Conservation (phyloP, 495 filamentous ascomycete genomes). For the Trichoderma erinaceum region DNA sequence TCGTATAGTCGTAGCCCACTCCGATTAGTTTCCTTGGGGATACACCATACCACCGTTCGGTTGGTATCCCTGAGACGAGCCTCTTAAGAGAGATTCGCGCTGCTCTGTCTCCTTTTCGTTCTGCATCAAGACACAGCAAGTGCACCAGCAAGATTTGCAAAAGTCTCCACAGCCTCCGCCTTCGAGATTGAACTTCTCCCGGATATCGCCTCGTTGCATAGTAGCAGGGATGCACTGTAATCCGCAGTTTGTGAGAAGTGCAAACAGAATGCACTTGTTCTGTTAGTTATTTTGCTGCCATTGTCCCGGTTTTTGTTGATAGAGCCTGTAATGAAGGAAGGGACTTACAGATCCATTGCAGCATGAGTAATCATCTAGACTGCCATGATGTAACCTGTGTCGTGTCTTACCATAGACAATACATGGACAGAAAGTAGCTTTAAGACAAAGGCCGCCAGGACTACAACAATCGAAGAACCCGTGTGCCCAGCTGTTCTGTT, state of each 20-base stretch:
- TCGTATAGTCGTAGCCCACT: too few relatives aligned
- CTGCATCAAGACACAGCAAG: conserved; percentile 36
- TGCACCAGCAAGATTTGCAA: conserved; percentile 36
- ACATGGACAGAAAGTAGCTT: conserved; percentile 38
- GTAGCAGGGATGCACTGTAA: conserved; percentile 32
- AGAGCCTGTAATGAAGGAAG: neutral
- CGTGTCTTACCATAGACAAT: conserved; percentile 43
- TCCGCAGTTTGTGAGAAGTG: conserved; percentile 27
- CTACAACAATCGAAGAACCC: conserved; percentile 34
- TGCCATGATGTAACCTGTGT: conserved; percentile 34
- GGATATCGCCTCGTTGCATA: conserved; percentile 40
- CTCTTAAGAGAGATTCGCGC: conserved; percentile 17
- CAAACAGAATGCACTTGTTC: conserved; percentile 31
- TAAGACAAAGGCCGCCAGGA: conserved; percentile 31
- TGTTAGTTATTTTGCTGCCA: conserved; percentile 6
- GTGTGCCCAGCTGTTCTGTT: conserved; percentile 22
- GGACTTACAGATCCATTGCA: conserved; percentile 38
- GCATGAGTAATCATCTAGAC: conserved; percentile 34
- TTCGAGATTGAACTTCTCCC: conserved; percentile 35
- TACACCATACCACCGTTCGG: conserved; percentile 23
- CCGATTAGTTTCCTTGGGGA: conserved; percentile 3
- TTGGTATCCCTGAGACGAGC: neutral
- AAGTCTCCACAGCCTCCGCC: conserved; percentile 36
- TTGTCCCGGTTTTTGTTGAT: neutral
- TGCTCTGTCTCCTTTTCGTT: conserved; percentile 32